Evolutionary conservation across 169 alveolate species (phyloP), one percentile per base, ranked within the genome.

Genomic region (Eimeria acervulina): DNA sequence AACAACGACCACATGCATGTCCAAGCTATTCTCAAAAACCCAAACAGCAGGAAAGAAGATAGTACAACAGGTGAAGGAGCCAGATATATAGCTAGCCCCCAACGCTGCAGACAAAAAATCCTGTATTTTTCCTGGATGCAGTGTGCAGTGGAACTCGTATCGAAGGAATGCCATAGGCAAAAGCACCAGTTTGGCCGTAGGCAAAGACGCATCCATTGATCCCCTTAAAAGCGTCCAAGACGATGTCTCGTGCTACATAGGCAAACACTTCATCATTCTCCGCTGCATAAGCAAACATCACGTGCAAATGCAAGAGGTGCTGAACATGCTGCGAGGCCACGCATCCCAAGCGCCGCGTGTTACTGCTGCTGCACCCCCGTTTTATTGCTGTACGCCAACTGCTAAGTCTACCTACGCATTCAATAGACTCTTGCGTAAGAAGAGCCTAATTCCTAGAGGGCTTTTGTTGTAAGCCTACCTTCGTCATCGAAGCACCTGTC

Each of bases 131-230:
- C 26, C 44, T 68, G 80, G 6, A 17, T 33, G 47, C 44, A 68
- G 2, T 31, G 2, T 31, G 44, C 47, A 47, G 80, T 0, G 47
- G n/a, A 33, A 33, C 47, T 19, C 8, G 80, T 31, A 7, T 68
- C 80, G 23, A 10, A 28, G 80, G 47, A 33, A 68, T 31, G 21
- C 26, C 12, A 12, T 7, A 10, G 44, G 47, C 2, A 31, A 42
- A 38, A 33, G 61, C 44, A 70, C 98, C 98, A 26, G 98, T 97
- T 74, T 97, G 98, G 19, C 98, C 98, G 80, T 97, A 97, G 6
- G 98, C 98, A 42, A 97, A 96, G 78, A 96, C 96, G 80, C 98
- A 97, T 44, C 98, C 98, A 93, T 97, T 97, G 90, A 97, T 97
- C 21, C 98, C 98, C 90, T 96, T 96, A 95, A 97, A 96, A 19